A percentile compares a stretch with the other conserved stretches of the same genome.
phyloP scores from a whole-genome alignment of 345 rosid genomes.

The Gossypioides kirkii region DNA sequence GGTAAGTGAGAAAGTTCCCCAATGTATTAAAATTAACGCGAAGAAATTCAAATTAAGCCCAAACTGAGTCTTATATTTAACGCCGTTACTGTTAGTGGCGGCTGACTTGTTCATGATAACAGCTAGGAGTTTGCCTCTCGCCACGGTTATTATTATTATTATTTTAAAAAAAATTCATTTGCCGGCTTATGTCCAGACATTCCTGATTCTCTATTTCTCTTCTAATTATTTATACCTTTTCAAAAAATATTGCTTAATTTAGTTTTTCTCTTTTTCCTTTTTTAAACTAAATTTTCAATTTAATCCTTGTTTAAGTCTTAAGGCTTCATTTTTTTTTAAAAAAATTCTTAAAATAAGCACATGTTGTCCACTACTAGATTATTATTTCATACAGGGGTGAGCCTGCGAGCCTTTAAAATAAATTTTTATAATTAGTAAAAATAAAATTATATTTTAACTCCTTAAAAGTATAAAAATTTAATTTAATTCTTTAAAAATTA shows the following conservation, averaged over 20 bases:
- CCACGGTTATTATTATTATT: neutral
- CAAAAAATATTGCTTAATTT: neutral
- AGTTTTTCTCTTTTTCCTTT: neutral
- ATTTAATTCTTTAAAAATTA: too few species aligned
- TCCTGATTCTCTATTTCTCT: neutral
- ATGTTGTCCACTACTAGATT: neutral
- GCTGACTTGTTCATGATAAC: slow-evolving; percentile 8
- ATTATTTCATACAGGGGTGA: neutral
- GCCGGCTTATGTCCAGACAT: neutral
- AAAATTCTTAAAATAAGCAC: neutral
- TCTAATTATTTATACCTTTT: neutral
- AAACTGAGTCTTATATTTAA: neutral
- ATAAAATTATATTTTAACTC: too few species aligned
- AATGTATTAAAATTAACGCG: neutral
- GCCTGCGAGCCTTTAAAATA: too few species aligned
- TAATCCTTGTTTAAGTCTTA: neutral
- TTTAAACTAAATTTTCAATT: neutral
- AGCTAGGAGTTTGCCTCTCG: neutral
- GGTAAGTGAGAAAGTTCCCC: too few species aligned
- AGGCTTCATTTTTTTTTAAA: too few species aligned
- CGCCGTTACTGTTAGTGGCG: slow-evolving; percentile 31
- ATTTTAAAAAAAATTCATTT: accelerated
- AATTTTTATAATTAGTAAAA: too few species aligned
- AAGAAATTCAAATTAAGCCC: neutral
- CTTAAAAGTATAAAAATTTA: too few species aligned